Base-by-base conservation (phyloP, 257 asterid genomes). In the Fraxinus excelsior region DNA sequence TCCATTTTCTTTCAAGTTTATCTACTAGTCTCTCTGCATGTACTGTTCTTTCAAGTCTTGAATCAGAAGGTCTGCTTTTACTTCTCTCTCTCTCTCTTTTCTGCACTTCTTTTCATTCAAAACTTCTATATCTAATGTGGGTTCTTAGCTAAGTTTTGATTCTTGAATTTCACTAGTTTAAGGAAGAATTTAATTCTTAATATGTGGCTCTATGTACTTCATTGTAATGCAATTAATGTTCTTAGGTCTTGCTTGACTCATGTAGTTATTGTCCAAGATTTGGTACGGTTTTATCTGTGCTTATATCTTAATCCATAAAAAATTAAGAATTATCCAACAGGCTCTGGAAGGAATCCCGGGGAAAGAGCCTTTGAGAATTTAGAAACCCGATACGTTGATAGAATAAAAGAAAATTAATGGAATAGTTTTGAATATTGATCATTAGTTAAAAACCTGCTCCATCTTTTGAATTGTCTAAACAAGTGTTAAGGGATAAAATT, bases 21-120 rank as follows among this genome's bases (percentile, higher is more conserved):
- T 89, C 93, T 73, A 67, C 81, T 80, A 86, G 62, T 81, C 75
- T 75, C 84, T 74, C 69, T 80, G 87, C 88, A 78, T 79, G 78
- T 78, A 80, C 84, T 80, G 85, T 84, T 79, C 86, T 85, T 84
- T 72, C n/a, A 77, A 71, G 72, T 81, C 84, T 79, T 75, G 70
- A 82, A 76, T 66, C 82, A 77, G 65, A 78, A 87, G 95, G 95
- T 90, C 82, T 78, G 83, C 65, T 73, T 77, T 74, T 31, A 70
- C 73, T 78, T n/a, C n/a, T n/a, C n/a, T 69, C 56, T 68, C 78
- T 60, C 74, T 67, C 81, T 71, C 76, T 44, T 80, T 80, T 23
- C 70, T n/a, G 21, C 62, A 51, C 7, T 21, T 53, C n/a, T 73
- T 32, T 44, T 60, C 23, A 23, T 56, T 56, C n/a, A 18, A 34